These are phyloP conservation scores for Saturnispora dispora DNA, from an alignment of 805 yeast genomes.

Conservation along the genomic window DNA sequence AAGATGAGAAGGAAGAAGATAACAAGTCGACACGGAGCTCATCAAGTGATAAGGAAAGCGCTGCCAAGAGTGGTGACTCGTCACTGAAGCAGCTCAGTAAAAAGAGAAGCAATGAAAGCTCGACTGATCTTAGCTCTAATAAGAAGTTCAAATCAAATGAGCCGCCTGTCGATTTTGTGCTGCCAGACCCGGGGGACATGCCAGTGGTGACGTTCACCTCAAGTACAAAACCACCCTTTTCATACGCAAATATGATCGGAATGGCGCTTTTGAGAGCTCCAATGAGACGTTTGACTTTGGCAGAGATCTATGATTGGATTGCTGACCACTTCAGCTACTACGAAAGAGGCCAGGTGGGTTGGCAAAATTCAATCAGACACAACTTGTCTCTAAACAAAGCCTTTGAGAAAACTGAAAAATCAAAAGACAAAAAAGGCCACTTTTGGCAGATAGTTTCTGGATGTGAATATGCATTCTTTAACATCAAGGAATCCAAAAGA, in stretches of 20 bases:
- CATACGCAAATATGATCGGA: constrained; percentile 89
- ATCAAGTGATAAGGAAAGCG: constrained; percentile 2
- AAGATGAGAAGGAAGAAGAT: neutral
- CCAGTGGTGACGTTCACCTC: constrained; percentile 43
- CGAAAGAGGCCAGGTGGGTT: constrained; percentile 77
- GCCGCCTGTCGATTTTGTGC: constrained; percentile 23
- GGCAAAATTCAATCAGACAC: constrained; percentile 97
- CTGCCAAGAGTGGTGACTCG: neutral
- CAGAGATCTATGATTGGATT: constrained; percentile 91
- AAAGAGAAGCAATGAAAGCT: constrained; percentile 8
- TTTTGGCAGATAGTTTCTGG: constrained; percentile 90
- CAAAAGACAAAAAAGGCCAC: constrained; percentile 85
- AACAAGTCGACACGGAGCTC: neutral
- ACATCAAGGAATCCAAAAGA: constrained; percentile 43
- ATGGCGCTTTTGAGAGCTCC: constrained; percentile 85
- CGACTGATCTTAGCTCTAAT: neutral
- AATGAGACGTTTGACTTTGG: constrained; percentile 56
- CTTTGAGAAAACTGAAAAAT: constrained; percentile 80
- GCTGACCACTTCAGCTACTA: constrained; percentile 78
- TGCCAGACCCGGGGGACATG: constrained; percentile 32
- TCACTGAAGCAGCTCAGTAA: constrained; percentile 9
- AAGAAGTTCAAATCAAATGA: constrained; percentile 19
- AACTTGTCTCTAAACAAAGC: constrained; percentile 90
- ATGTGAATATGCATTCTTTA: constrained; percentile 69
- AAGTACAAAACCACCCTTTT: constrained; percentile 72